Base-by-base conservation (phyloP, 2,329 filamentous ascomycete species). In the Juglanconis oblonga region DNA sequence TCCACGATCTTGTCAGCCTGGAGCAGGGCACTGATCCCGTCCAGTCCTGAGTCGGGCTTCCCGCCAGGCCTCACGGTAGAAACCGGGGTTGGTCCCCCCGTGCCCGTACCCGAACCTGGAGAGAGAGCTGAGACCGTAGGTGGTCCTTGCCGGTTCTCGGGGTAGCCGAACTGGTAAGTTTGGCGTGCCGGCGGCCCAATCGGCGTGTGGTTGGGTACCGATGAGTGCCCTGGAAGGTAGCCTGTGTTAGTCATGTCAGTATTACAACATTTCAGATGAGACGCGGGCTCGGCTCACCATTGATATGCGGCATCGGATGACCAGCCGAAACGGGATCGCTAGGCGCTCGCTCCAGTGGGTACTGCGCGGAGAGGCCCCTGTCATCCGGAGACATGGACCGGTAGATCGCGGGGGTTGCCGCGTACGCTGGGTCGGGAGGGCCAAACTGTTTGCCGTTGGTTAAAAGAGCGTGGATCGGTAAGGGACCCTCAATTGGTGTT, bases 1-100 rank as follows among this genome's bases (percentile, higher is more conserved):
- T 81, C 80, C 44, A 87, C 81, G 62, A 87, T 82, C 65, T 87
- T 84, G 36, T 84, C 83, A 9, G 85, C 85, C 62, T 77, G 77
- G 1, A 87, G 69, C 10, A 87, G 72, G 6, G 84, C 84, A 61
- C 77, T 84, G 72, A 87, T 83, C 2, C 84, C 84, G 62, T 87
- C 84, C 24, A 86, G 71, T 3, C 71, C 68, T 5, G 64, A 64
- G 4, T 73, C 72, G 2, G 66, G 69, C 14, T 72, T 71, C 14
- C 66, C 53, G 4, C 64, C 58, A 17, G 61, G 52, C 5, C 59
- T 52, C 68, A 65, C 52, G 2, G 55, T 38, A 9, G 55, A 31
- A 5, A 50, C 17, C 11, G 62, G 42, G 5, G 49, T 45, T 5
- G 54, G 55, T 9, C 8, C 14, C 24, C 45, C 45, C 24, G 45